Evolutionary conservation across 2,329 filamentous ascomycete species (phyloP), one percentile per base, ranked within the genome.

Genomic region (Aspergillus pseudonomiae): DNA sequence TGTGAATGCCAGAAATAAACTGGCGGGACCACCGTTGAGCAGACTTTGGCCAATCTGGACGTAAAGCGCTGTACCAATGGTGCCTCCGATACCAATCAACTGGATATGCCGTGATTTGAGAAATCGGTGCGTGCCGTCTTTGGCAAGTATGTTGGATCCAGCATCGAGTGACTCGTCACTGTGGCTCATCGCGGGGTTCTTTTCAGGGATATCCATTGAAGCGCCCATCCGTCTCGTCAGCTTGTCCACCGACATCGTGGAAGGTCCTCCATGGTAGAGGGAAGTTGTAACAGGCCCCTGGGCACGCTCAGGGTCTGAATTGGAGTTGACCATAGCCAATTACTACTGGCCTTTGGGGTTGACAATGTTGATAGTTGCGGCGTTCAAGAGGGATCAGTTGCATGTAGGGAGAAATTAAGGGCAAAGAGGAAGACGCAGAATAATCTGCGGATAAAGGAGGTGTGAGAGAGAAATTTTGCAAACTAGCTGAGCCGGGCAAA

Each of bases 31-130:
- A 48, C 80, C 80, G 59, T 76, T 71, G 16, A 77, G 71, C 61
- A 82, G 62, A 21, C 73, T 76, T 54, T 75, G 70, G 14, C 80
- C 80, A 60, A 81, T 80, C 60, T 80, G 76, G 28, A 81, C 79
- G 63, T 77, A 81, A 39, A 82, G 66, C 0, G 76, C 78, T n/a
- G 77, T 80, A 24, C 80, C 78, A 67, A 82, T 80, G 36, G 78
- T 79, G 14, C 80, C 80, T 28, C 80, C 80, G 60, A 82, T 81
- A 46, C 79, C 80, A 61, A 82, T 82, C 62, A 82, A 68, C 65
- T 82, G 79, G 46, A 82, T 78, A 70, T 82, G 80, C 64, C 80
- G 71, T 16, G 79, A 75, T 64, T 81, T 81, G 24, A 82, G 70
- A 63, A 76, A 79, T 60, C 80, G 77, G 39, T 77, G 77, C 1